These are phyloP conservation scores for Blastocystis hominis DNA, from an alignment of 352 stramenopile species.

Conservation along the genomic window DNA sequence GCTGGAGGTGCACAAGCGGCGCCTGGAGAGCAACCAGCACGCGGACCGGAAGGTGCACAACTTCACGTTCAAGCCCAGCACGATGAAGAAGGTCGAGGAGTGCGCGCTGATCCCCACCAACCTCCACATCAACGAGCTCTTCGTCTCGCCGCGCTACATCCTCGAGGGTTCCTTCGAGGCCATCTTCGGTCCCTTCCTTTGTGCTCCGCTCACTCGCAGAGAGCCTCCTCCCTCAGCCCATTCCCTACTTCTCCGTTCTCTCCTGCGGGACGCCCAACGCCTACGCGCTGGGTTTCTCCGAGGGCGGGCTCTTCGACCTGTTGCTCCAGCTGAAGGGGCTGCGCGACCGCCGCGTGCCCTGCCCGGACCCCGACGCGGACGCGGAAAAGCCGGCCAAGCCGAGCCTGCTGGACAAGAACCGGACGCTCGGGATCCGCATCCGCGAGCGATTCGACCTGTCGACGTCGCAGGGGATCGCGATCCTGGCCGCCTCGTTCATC, in stretches of 20 bases:
- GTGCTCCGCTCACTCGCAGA: background rate
- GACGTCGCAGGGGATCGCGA: conserved; percentile 17
- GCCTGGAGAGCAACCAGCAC: conserved; percentile 13
- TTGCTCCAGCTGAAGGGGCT: background rate
- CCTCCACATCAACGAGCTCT: conserved; percentile 50
- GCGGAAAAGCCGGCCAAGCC: background rate
- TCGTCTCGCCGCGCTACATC: background rate
- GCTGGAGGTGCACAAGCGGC: background rate
- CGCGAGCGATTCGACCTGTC: conserved; percentile 36
- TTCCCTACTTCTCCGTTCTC: conserved; percentile 12
- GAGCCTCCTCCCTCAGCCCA: background rate
- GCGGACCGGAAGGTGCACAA: background rate
- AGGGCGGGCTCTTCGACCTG: conserved; percentile 6
- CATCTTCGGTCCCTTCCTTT: background rate
- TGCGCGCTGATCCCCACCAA: conserved; percentile 24
- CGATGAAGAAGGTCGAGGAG: conserved; percentile 51
- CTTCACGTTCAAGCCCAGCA: conserved; percentile 52
- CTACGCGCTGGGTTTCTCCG: background rate
- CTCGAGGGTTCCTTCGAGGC: background rate
- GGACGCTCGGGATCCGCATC: background rate
- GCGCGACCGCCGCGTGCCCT: background rate
- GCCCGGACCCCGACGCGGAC: background rate
- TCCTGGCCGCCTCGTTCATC: conserved; percentile 36
- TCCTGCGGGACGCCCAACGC: conserved; percentile 38
- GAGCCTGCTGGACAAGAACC: background rate